Evolutionary conservation across 305 asterid genomes (phyloP).

Genomic region (Solanum hybrid): DNA sequence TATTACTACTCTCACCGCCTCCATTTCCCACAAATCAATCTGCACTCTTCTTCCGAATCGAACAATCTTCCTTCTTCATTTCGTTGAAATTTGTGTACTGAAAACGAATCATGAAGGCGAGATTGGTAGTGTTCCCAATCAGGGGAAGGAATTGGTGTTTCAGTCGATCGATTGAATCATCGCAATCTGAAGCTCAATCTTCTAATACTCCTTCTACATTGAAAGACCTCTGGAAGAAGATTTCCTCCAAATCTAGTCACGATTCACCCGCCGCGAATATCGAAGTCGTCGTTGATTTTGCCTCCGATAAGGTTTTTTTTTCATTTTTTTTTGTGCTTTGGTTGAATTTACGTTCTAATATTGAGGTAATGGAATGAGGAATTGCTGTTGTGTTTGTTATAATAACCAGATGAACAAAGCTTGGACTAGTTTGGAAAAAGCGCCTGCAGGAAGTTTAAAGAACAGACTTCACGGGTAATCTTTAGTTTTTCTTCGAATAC

Average conservation of each 20-base stretch:
- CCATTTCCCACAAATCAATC: neutral
- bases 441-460: slow-evolving; percentile 78
- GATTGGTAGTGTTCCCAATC: slow-evolving; percentile 76
- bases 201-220: slow-evolving; percentile 65
- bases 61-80: neutral
- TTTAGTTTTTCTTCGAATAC: neutral
- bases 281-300: slow-evolving; percentile 69
- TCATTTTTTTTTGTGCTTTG: neutral
- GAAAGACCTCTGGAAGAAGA: slow-evolving; percentile 45
- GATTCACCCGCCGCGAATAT: slow-evolving; percentile 27
- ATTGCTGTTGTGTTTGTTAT: slow-evolving; percentile 7
- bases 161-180: slow-evolving; percentile 60
- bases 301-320: slow-evolving; percentile 42
- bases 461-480: slow-evolving; percentile 75
- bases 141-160: slow-evolving; percentile 94
- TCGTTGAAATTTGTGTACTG: neutral
- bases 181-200: slow-evolving; percentile 28
- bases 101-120: slow-evolving; percentile 53
- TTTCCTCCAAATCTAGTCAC: slow-evolving; percentile 24
- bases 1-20: neutral
- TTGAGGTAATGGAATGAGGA: neutral
- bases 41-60: neutral
- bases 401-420: slow-evolving; percentile 72
- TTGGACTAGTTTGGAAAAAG: slow-evolving; percentile 78
- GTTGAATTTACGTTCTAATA: neutral